Evolutionary conservation across 306 rosid genomes (phyloP).

Genomic region (Alnus rubra): DNA sequence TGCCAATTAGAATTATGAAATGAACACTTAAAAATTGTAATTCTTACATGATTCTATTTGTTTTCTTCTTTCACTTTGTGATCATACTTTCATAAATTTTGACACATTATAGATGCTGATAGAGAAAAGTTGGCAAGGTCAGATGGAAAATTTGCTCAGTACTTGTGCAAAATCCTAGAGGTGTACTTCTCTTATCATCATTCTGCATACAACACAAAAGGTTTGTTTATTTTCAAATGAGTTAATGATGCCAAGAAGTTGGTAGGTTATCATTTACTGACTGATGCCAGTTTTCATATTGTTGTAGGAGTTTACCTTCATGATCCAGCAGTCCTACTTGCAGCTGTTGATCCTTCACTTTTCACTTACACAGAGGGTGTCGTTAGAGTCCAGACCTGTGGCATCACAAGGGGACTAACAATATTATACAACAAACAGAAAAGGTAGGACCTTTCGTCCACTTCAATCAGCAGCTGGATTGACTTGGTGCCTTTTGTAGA

Average conservation of each 20-base stretch:
- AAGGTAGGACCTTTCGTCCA: slow-evolving; percentile 38
- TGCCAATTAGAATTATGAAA: neutral
- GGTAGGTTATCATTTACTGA: slow-evolving; percentile 17
- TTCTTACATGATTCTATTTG: neutral
- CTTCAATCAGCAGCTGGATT: neutral
- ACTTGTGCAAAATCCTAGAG: slow-evolving; percentile 69
- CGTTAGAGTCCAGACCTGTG: slow-evolving; percentile 90
- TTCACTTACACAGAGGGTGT: slow-evolving; percentile 72
- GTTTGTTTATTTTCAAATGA: slow-evolving; percentile 38
- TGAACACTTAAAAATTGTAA: neutral
- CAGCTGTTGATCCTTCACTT: slow-evolving; percentile 75
- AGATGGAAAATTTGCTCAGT: slow-evolving; percentile 70
- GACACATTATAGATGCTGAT: slow-evolving; percentile 56
- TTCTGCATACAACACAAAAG: slow-evolving; percentile 59
- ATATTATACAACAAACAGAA: slow-evolving; percentile 70
- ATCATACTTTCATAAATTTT: slow-evolving; percentile 9
- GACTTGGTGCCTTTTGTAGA: no score
- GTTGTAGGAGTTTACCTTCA: slow-evolving; percentile 87
- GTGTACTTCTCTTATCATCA: slow-evolving; percentile 77
- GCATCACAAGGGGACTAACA: slow-evolving; percentile 89
- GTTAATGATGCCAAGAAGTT: slow-evolving; percentile 9
- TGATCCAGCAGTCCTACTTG: slow-evolving; percentile 80
- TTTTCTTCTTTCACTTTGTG: neutral
- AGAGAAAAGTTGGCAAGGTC: slow-evolving; percentile 70
- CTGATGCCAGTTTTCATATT: slow-evolving; percentile 28